Evolutionary conservation across 148 eudicot species (phyloP), one percentile per base, ranked within the genome.

Genomic region (Rhododendron williamsianum): DNA sequence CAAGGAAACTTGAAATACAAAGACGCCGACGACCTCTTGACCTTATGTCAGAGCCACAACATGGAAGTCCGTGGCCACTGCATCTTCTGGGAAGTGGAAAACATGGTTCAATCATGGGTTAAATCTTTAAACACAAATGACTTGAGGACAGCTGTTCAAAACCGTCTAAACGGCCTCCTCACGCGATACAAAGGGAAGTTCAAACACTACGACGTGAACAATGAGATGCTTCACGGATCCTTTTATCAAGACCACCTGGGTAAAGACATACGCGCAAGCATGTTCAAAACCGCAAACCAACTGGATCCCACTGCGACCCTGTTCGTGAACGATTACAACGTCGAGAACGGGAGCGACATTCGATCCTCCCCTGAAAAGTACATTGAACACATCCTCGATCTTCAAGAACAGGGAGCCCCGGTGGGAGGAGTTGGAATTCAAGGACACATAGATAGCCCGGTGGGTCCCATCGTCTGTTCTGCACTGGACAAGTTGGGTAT

Each of bases 161-260:
- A 90, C 88, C 99, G 95, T 49, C 85, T 97, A n/a, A 90, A 90
- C 8, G 87, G 91, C 72, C 94, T 97, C 19, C 93, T 97, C 60
- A 91, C 92, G 10, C 97, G 96, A 19, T 97, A 97, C 91, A 97
- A 95, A 86, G 96, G 98, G 2, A 94, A 92, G 87, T 97, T 97
- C 90, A 91, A 87, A 88, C 99, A 97, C 85, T 95, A 97, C 35
- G 99, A 97, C 56, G 98, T 97, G 88, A 97, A 97, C 88, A 97
- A 97, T 21, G 99, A 97, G 88, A 95, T 97, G 99, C 87, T 97
- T 41, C 98, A 97, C 56, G 99, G 99, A 0, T 97, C 99, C 5
- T 97, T 89, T 83, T 97, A 94, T 86, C 96, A 90, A 81, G 94
- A 94, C 78, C 92, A 76, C 54, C 67, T 97, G 73, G 99, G 99